A percentile compares a stretch with the other conserved stretches of the same genome.
Conservation (phyloP, 1,139 yeast species). For the Zygosaccharomyces sapae region DNA sequence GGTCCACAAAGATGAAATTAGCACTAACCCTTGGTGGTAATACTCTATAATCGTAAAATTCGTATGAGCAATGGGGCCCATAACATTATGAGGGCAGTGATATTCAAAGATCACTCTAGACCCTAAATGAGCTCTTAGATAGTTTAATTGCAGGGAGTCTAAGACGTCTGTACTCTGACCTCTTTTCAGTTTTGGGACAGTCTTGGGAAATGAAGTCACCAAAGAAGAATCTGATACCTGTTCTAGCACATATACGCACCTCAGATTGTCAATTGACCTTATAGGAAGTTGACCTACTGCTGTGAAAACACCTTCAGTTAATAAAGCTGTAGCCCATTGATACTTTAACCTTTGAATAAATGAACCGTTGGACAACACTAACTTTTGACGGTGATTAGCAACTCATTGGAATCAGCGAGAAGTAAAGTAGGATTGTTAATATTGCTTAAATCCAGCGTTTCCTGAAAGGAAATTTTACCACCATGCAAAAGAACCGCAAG, state of each 20-base stretch:
- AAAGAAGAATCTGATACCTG: slow-evolving; percentile 14
- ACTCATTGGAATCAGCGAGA: slow-evolving; percentile 14
- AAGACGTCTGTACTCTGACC: slow-evolving; percentile 23
- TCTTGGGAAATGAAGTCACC: slow-evolving; percentile 18
- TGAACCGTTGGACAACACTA: background rate
- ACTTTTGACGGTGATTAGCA: slow-evolving; percentile 9
- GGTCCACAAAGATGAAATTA: slow-evolving; percentile 35
- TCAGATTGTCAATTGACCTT: slow-evolving; percentile 27
- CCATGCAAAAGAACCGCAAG: slow-evolving; percentile 37
- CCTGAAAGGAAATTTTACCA: slow-evolving; percentile 33
- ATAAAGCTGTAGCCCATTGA: slow-evolving; percentile 37
- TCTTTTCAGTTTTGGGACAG: slow-evolving; percentile 18
- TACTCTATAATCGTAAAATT: slow-evolving; percentile 62
- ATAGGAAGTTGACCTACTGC: slow-evolving; percentile 28
- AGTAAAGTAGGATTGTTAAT: slow-evolving; percentile 24
- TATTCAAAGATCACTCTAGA: slow-evolving; percentile 53
- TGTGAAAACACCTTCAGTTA: slow-evolving; percentile 42
- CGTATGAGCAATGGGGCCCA: slow-evolving; percentile 57
- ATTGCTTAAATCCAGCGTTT: slow-evolving; percentile 3
- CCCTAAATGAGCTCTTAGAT: slow-evolving; percentile 45
- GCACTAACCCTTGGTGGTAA: slow-evolving; percentile 33
- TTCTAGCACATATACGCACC: slow-evolving; percentile 43
- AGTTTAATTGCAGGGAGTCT: slow-evolving; percentile 40
- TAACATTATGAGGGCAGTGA: slow-evolving; percentile 41
- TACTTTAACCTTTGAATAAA: slow-evolving; percentile 19